Percentiles rank a stretch among this genome's conserved stretches.
These are phyloP conservation scores for Mortierella sp. DNA, from an alignment of 371 early-diverging fungal species.

Conservation along the genomic window DNA sequence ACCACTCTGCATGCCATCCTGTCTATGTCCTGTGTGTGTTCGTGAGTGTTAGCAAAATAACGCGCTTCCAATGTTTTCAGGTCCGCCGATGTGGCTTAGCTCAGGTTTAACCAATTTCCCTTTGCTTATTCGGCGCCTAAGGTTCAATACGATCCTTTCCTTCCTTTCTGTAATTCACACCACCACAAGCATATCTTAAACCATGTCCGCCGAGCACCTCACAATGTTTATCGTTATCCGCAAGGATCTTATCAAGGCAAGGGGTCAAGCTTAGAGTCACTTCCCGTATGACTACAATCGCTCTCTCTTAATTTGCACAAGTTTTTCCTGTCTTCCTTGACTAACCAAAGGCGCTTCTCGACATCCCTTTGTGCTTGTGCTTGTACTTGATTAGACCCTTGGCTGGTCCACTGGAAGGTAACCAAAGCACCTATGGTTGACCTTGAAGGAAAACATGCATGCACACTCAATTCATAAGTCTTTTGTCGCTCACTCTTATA, in stretches of 20 bases:
- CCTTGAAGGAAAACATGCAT: too few relatives aligned
- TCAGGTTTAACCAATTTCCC: neutral
- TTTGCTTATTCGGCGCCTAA: neutral
- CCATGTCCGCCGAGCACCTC: slow-evolving; percentile 72
- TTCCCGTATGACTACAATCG: too few relatives aligned
- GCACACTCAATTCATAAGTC: too few relatives aligned
- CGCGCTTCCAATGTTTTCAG: too few relatives aligned
- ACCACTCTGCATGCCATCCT: too few relatives aligned
- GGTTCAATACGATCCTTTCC: neutral
- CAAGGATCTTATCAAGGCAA: slow-evolving; percentile 86
- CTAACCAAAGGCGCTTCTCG: neutral
- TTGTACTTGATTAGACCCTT: slow-evolving; percentile 62
- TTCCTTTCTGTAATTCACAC: neutral
- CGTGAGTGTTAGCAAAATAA: too few relatives aligned
- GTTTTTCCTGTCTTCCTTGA: neutral
- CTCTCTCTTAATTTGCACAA: too few relatives aligned
- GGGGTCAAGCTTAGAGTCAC: neutral
- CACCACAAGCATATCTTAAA: neutral
- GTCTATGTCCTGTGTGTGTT: too few relatives aligned
- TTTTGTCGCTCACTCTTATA: too few relatives aligned
- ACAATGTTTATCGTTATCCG: slow-evolving; percentile 90
- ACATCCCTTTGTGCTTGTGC: neutral
- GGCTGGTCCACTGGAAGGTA: slow-evolving; percentile 90
- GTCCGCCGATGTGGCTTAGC: too few relatives aligned
- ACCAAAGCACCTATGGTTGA: neutral